Base-by-base conservation (phyloP, 768 basidiomycete species). In the Leccinellum albellum region DNA sequence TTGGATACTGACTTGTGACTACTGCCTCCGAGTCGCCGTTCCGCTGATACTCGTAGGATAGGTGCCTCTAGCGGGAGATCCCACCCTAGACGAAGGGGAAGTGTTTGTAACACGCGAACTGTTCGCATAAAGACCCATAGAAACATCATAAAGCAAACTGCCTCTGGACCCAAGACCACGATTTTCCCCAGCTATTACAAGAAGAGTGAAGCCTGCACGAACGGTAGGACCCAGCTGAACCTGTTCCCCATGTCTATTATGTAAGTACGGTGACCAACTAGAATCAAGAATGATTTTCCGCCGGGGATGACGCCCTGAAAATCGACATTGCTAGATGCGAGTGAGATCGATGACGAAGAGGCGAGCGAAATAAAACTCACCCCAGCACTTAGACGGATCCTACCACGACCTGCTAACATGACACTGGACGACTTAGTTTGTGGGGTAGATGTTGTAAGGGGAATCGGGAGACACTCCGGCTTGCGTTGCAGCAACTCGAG, bases 281-380 rank as follows among this genome's bases (percentile, higher is more conserved):
- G 32, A 32, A 32, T 14, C 13, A 13, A 32, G 32, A 2, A 32
- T 32, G 0, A 14, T 32, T 32, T 13, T 1, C 90, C 90, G 1
- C 90, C 91, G 1, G 90, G 90, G 29, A 91, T 91, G 44, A 90
- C 76, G 3, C 88, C 88, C 23, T 82, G 74, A 67, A 89, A 88
- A 32, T 69, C 78, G 17, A 83, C 78, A 1, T 66, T 81, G 15
- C 88, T 79, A 1, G 26, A 51, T 32, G 46, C 8, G 47, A 2
- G n/a, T 40, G 33, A 21, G 50, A n/a, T 3, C 15, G 23, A 28
- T 44, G 42, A 49, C 33, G 50, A 15, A 9, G 37, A 26, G 7
- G n/a, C 5, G 29, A 17, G 42, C 17, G 24, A 35, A 10, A 4
- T 31, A 45, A 37, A 46, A 62, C 77, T 55, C 64, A 86, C 85